A percentile compares a stretch with the other conserved stretches of the same genome.
These are phyloP conservation scores for Paramecium sexaurelia DNA, from an alignment of 73 alveolate species.

Conservation along the genomic window DNA sequence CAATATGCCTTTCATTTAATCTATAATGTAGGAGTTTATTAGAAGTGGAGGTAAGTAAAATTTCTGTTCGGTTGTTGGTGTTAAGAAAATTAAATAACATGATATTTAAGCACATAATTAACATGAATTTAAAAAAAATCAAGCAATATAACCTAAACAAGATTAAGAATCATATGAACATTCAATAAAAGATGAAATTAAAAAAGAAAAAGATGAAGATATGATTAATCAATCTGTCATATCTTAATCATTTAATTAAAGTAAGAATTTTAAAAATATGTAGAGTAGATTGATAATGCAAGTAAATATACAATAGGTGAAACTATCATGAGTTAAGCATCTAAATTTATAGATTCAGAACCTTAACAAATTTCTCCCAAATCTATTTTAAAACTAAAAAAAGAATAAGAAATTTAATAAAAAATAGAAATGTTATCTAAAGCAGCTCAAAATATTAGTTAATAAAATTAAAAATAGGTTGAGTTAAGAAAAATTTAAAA, in stretches of 20 bases:
- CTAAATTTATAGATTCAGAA: neutral
- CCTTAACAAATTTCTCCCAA: neutral
- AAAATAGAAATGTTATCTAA: neutral
- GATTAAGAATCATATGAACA: conserved; percentile 20
- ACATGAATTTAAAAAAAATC: neutral
- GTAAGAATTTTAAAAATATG: neutral
- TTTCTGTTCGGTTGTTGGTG: conserved; percentile 4
- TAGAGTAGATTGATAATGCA: conserved; percentile 21
- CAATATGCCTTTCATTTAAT: conserved; percentile 3
- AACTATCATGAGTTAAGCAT: neutral
- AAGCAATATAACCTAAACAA: neutral
- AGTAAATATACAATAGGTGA: conserved; percentile 24
- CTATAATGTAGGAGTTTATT: conserved; percentile 48
- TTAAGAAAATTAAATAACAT: conserved; percentile 24
- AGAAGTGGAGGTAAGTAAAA: conserved; percentile 31
- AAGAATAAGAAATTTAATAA: conserved; percentile 20
- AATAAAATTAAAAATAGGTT: neutral
- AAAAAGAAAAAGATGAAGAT: neutral
- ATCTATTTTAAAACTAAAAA: neutral
- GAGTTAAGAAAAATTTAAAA: conserved; percentile 14
- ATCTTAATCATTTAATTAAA: neutral
- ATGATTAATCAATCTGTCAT: neutral
- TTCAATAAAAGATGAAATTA: neutral
- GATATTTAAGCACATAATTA: neutral
- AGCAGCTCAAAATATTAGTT: neutral